These are phyloP conservation scores for Cyclotella atomus DNA, from an alignment of 108 stramenopile species.

Conservation along the genomic window DNA sequence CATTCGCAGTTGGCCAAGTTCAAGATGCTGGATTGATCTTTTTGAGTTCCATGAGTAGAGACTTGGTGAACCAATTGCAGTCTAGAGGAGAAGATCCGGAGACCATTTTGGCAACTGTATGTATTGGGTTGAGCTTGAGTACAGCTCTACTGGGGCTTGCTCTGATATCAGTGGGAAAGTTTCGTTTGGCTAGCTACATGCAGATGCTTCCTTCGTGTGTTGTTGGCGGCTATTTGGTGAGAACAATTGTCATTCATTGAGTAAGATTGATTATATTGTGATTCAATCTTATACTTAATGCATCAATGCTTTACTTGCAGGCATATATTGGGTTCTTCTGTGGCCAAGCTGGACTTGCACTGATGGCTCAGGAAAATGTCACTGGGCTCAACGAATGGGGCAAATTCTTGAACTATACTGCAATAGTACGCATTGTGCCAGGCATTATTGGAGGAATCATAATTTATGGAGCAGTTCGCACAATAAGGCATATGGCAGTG, in stretches of 20 bases:
- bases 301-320: too few relatives aligned
- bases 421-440: constrained; percentile 67
- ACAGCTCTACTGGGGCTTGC: constrained; percentile 88
- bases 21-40: constrained; percentile 99
- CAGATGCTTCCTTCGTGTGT: constrained; percentile 94
- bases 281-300: too few relatives aligned
- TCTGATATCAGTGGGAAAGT: constrained; percentile 83
- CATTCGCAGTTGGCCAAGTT: constrained; percentile 95
- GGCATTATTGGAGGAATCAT: constrained; percentile 81
- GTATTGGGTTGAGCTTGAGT: constrained; percentile 74
- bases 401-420: constrained; percentile 40
- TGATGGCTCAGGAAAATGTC: constrained; percentile 73
- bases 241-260: not conserved
- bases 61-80: constrained; percentile 67
- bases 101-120: constrained; percentile 73
- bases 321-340: constrained; percentile 98
- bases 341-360: constrained; percentile 86
- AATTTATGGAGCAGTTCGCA: constrained; percentile 76
- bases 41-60: constrained; percentile 84
- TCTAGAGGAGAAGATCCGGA: constrained; percentile 59
- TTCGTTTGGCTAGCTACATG: constrained; percentile 88
- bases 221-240: constrained; percentile 94
- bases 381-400: constrained; percentile 61
- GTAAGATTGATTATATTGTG: too few relatives aligned
- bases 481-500: constrained; percentile 76